Percentiles rank a stretch among this genome's conserved stretches.
Conservation (phyloP, 192 early-diverging fungal genomes). For the Mortierella alpina region DNA sequence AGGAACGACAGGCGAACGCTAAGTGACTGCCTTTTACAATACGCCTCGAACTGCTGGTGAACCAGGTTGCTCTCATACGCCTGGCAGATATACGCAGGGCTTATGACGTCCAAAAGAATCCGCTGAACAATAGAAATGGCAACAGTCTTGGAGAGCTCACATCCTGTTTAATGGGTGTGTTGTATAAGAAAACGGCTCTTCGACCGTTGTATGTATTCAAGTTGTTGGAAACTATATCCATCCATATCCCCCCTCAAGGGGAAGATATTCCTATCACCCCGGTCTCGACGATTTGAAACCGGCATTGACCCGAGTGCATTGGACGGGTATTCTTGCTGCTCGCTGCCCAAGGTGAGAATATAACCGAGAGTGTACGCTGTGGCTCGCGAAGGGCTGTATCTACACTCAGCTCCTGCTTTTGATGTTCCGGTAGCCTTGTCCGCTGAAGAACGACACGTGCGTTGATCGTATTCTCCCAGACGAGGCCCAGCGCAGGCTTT, state of each 20-base stretch:
- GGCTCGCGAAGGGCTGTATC: background rate
- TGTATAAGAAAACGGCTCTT: conserved; percentile 45
- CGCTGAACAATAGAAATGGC: conserved; percentile 99
- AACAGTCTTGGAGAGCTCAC: conserved; percentile 95
- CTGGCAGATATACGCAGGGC: conserved; percentile 88
- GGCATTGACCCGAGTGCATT: conserved; percentile 17
- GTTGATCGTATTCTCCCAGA: conserved; percentile 82
- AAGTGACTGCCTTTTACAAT: conserved; percentile 68
- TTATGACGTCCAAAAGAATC: conserved; percentile 92
- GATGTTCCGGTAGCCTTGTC: conserved; percentile 14
- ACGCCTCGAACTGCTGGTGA: conserved; percentile 84
- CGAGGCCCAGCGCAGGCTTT: conserved; percentile 75
- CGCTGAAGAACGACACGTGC: conserved; percentile 69
- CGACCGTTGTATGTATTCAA: too few species aligned
- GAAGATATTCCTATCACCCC: conserved; percentile 31
- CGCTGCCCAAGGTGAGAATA: conserved; percentile 41
- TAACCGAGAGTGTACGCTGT: conserved; percentile 30
- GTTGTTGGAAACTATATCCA: background rate
- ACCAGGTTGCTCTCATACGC: conserved; percentile 93
- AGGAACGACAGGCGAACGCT: background rate
- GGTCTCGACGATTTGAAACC: conserved; percentile 24
- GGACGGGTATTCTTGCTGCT: background rate
- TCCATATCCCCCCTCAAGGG: background rate
- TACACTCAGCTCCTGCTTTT: background rate
- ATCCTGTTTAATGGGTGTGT: conserved; percentile 96